A percentile compares a stretch with the other conserved stretches of the same genome.
Evolutionary conservation across 2,329 filamentous ascomycete species (phyloP).

Genomic region (Verticillium nonalfalfae): DNA sequence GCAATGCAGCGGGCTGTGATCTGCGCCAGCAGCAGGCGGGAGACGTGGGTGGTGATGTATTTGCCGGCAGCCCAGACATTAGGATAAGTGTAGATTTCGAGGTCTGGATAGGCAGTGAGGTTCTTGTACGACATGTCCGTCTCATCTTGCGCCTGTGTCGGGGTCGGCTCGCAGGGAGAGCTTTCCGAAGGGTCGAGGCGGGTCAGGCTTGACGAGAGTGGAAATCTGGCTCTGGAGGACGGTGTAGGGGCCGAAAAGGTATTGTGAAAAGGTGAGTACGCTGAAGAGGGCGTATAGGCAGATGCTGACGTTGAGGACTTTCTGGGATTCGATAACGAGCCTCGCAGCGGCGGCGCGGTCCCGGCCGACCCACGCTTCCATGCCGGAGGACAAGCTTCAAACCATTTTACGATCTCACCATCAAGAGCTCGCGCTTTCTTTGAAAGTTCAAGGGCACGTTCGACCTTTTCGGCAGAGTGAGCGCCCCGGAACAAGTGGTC

Average conservation of each 20-base stretch:
- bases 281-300: background rate
- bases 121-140: background rate
- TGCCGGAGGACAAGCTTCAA: constrained; percentile 12
- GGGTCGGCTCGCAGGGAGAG: background rate
- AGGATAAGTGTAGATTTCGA: constrained; percentile 12
- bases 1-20: constrained; percentile 14
- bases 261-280: background rate
- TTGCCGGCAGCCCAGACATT: constrained; percentile 17
- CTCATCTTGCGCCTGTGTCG: background rate
- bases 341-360: constrained; percentile 4
- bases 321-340: background rate
- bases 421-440: constrained; percentile 11
- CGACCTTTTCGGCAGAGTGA: constrained; percentile 13
- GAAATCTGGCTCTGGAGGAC: background rate
- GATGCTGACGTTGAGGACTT: background rate
- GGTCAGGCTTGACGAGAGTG: background rate
- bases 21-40: constrained; percentile 13
- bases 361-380: constrained; percentile 14
- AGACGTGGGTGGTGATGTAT: constrained; percentile 16
- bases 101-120: constrained; percentile 12
- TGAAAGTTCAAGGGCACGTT: constrained; percentile 14
- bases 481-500: constrained; percentile 12
- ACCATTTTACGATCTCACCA: constrained; percentile 13
- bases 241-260: background rate
- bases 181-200: background rate